Evolutionary conservation across 2,329 filamentous ascomycete genomes (phyloP).

Genomic region (Diaporthe sp.): DNA sequence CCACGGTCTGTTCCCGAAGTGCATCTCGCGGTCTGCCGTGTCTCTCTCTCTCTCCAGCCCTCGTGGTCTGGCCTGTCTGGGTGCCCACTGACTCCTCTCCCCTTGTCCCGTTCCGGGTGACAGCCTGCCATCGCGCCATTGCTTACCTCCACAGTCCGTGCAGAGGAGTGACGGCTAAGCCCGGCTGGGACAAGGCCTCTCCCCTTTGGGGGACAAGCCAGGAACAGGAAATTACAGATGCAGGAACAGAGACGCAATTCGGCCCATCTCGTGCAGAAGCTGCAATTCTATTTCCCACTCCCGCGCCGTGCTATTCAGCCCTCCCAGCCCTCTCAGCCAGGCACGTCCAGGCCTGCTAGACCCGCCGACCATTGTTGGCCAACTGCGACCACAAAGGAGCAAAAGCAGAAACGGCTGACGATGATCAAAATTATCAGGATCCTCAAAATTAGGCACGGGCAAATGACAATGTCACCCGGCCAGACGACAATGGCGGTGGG

Average conservation of each 20-base stretch:
- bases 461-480: constrained; percentile 8
- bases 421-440: constrained; percentile 7
- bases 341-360: not conserved
- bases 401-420: constrained; percentile 8
- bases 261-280: not conserved
- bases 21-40: constrained; percentile 6
- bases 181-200: not conserved
- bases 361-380: constrained; percentile 2
- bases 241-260: constrained; percentile 16
- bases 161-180: not conserved
- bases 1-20: not conserved
- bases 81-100: not conserved
- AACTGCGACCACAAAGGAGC: constrained; percentile 1
- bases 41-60: constrained; percentile 24
- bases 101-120: constrained; percentile 1
- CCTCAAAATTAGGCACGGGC: constrained; percentile 3
- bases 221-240: constrained; percentile 24
- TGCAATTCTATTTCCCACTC: constrained; percentile 2
- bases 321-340: not conserved
- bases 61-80: constrained; percentile 6
- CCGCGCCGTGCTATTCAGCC: not conserved
- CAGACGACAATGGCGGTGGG: not conserved
- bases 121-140: constrained; percentile 13
- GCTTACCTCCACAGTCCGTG: constrained; percentile 16
- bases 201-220: constrained; percentile 9